Base-by-base conservation (phyloP, 2,329 filamentous ascomycete species). In the Cladophialophora psammophila region DNA sequence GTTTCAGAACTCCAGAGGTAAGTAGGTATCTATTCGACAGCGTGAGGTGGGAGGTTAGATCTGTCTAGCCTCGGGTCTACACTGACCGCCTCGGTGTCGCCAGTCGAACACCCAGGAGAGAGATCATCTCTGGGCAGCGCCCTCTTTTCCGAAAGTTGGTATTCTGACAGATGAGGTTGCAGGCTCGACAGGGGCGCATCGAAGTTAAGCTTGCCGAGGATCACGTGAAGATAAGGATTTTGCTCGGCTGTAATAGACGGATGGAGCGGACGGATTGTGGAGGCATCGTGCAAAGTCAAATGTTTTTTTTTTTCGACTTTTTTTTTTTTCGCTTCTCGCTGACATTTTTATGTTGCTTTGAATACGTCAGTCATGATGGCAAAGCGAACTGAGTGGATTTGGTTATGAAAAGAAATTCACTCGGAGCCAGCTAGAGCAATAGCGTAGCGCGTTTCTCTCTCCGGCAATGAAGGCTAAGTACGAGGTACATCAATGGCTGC, bases 211-310 rank as follows among this genome's bases (percentile, higher is more conserved):
- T 50, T 35, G 31, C 26, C 31, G 5, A 36, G 3, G 31, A 15
- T 36, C 59, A 53, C 59, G 59, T 61, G 59, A 61, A 54, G 59
- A 53, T 61, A 61, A 52, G 48, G 9, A 10, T 38, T n/a, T 26
- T 10, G 10, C 26, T 36, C 42, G 45, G 32, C 42, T 50, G 10
- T 8, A 53, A 20, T 53, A 35, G 40, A 35, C 59, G 59, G 45
- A 52, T 61, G 59, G n/a, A 61, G 12, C 32, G 45, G 42, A n/a
- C 42, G 34, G 20, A 20, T 52, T 13, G 59, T 61, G 59, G 59
- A 53, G 59, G 48, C 32, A 9, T 50, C 35, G 48, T 18, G 48
- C n/a, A 32, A 53, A 61, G 45, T 61, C 45, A 60, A 18, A 32
- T 32, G 8, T 59, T 59, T 59, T 42, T 5, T 58, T 60, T 52